phyloP scores from a whole-genome alignment of 2,329 filamentous ascomycete species.

The Esteya vermicola region DNA sequence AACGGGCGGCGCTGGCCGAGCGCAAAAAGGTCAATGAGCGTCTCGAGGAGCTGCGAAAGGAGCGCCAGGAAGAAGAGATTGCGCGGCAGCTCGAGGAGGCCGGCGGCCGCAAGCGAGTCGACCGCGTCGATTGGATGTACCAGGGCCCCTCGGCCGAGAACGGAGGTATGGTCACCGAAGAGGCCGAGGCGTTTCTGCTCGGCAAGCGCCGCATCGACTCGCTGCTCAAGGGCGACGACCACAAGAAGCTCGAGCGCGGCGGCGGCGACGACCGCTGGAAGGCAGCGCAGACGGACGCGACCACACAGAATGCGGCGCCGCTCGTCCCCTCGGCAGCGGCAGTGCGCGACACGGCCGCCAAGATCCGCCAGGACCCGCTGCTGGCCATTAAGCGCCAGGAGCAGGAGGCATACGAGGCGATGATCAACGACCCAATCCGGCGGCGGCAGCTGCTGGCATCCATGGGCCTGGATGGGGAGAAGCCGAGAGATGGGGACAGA shows the following conservation, averaged over 20 bases:
- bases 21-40: conserved; percentile 87
- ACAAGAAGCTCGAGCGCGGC: conserved; percentile 67
- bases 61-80: conserved; percentile 82
- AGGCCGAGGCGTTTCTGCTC: conserved; percentile 84
- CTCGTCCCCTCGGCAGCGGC: conserved; percentile 23
- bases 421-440: conserved; percentile 65
- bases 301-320: neutral
- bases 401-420: conserved; percentile 62
- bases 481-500: conserved; percentile 28
- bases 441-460: conserved; percentile 51
- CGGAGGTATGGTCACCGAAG: conserved; percentile 57
- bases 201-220: conserved; percentile 88
- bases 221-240: conserved; percentile 62
- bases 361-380: conserved; percentile 82
- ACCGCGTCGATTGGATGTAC: conserved; percentile 98
- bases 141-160: conserved; percentile 68
- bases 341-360: conserved; percentile 64
- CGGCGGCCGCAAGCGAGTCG: conserved; percentile 64
- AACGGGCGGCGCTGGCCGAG: conserved; percentile 85
- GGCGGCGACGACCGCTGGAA: conserved; percentile 44
- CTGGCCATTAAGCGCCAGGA: conserved; percentile 89
- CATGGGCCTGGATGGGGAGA: conserved; percentile 40
- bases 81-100: conserved; percentile 80
- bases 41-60: conserved; percentile 85
- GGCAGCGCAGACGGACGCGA: neutral